Conservation (phyloP, 768 basidiomycete species). For the Cystobasidium onofrii region DNA sequence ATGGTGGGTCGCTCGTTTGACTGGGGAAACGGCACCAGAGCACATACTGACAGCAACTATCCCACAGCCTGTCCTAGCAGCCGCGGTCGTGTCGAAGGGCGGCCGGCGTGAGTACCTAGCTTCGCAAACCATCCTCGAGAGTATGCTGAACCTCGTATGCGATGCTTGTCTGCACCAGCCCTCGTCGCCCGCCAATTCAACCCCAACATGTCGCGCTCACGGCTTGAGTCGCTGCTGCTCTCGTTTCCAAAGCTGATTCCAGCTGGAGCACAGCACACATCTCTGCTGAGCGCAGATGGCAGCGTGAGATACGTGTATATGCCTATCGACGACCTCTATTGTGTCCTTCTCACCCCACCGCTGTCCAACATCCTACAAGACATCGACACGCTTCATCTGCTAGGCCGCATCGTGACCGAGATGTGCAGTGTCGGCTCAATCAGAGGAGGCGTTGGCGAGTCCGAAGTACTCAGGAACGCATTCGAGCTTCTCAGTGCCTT, state of each 20-base stretch:
- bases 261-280: slow-evolving; percentile 62
- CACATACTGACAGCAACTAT: neutral
- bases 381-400: slow-evolving; percentile 89
- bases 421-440: slow-evolving; percentile 51
- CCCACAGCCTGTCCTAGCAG: slow-evolving; percentile 78
- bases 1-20: neutral
- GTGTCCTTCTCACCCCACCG: slow-evolving; percentile 94
- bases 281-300: slow-evolving; percentile 34
- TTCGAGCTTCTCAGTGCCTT: slow-evolving; percentile 93
- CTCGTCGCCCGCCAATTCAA: slow-evolving; percentile 94
- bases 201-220: slow-evolving; percentile 70
- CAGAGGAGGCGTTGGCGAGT: slow-evolving; percentile 62
- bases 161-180: slow-evolving; percentile 51
- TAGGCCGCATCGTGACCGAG: slow-evolving; percentile 87
- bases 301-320: slow-evolving; percentile 42
- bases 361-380: slow-evolving; percentile 98
- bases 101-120: slow-evolving; percentile 63
- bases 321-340: slow-evolving; percentile 69
- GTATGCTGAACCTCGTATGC: neutral
- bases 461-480: slow-evolving; percentile 78
- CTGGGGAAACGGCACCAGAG: no score
- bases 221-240: slow-evolving; percentile 89
- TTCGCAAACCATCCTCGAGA: neutral
- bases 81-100: slow-evolving; percentile 88
- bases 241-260: slow-evolving; percentile 96